Conservation (phyloP, 257 asterid genomes). For the Solanum sejunctum region DNA sequence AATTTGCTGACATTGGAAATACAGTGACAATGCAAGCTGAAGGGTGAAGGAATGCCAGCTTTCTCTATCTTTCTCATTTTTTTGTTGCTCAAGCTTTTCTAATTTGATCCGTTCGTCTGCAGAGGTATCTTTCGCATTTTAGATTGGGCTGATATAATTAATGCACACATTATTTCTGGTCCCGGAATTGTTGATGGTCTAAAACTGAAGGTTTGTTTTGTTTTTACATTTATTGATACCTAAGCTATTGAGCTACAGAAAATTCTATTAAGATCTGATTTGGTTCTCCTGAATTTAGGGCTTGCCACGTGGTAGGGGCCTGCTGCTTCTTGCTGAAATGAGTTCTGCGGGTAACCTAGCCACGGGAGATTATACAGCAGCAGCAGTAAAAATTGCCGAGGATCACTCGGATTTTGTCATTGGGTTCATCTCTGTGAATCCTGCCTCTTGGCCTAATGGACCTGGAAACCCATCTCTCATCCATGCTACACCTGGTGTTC, state of each 20-base stretch:
- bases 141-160: slow-evolving; percentile 95
- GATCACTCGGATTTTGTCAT: slow-evolving; percentile 89
- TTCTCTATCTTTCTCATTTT: background rate
- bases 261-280: background rate
- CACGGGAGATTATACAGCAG: slow-evolving; percentile 83
- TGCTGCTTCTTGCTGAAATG: slow-evolving; percentile 93
- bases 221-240: background rate
- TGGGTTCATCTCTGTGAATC: slow-evolving; percentile 93
- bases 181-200: slow-evolving; percentile 97
- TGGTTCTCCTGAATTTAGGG: slow-evolving; percentile 39
- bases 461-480: slow-evolving; percentile 67
- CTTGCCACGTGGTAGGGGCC: slow-evolving; percentile 71
- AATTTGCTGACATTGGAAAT: slow-evolving; percentile 98
- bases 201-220: slow-evolving; percentile 57
- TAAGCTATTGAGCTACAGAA: background rate
- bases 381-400: slow-evolving; percentile 86
- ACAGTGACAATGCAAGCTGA: slow-evolving; percentile 97
- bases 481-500: slow-evolving; percentile 98
- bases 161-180: slow-evolving; percentile 95
- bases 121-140: slow-evolving; percentile 76
- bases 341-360: slow-evolving; percentile 95
- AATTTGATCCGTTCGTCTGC: slow-evolving; percentile 18
- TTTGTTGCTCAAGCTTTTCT: background rate
- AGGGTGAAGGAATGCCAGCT: slow-evolving; percentile 37
- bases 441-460: slow-evolving; percentile 85